Evolutionary conservation across 495 filamentous ascomycete genomes (phyloP), one percentile per base, ranked within the genome.

Genomic region (Xylaria venustula): DNA sequence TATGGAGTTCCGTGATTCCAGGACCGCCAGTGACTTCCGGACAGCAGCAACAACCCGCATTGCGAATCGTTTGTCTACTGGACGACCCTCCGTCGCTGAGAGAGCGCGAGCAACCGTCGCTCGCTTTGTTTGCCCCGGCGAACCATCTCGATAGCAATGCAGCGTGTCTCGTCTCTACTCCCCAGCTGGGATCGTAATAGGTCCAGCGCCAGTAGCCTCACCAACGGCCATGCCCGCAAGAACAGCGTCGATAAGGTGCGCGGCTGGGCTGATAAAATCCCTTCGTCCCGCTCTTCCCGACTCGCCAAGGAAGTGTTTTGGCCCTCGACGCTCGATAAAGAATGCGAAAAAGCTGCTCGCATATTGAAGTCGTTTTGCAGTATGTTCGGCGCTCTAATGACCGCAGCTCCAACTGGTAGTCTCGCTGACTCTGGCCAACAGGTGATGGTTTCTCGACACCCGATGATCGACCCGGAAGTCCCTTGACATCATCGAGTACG

Each of bases 291-390:
- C 45, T 66, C 62, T n/a, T 63, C 65, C 46, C 66, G 60, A 57
- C 61, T 75, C 28, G 75, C 72, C 47, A 68, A 69, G 50, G 90
- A 94, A 63, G 85, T 85, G 14, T 90, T 93, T 69, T 92, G 89
- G 88, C 91, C 91, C 25, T 86, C 88, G 61, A 85, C 84, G 2
- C 77, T 94, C 46, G 91, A 93, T 67, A 88, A 85, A 67, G 91
- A 95, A 76, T 87, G 86, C 77, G 90, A 95, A 71, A 93, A 94
- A 76, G 90, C 90, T 19, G 91, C 91, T 51, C 83, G 91, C 44
- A 93, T 95, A 49, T 66, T 95, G 45, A 85, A 88, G 67, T 90
- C 87, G 44, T 95, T 95, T 75, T 93, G 90, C 79, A 89, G 79
- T 81, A 71, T 51, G 79, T 73, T 12, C 19, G 50, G 42, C 52